A percentile compares a stretch with the other conserved stretches of the same genome.
phyloP scores from a whole-genome alignment of 176 grass and related monocot genomes.

The Bonia amplexicaulis region DNA sequence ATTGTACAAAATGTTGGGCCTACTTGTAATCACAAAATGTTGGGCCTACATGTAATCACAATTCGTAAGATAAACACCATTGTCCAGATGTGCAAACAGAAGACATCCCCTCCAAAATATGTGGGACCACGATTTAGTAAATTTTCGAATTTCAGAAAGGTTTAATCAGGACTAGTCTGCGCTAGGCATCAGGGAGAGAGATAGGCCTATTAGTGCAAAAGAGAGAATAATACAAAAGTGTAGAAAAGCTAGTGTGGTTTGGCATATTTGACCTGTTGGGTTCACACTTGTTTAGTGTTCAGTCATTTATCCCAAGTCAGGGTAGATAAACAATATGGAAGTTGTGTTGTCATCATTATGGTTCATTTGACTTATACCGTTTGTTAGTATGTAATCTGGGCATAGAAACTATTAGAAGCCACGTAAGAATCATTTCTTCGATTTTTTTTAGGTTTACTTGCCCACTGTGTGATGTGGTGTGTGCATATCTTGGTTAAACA shows the following conservation, averaged over 20 bases:
- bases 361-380: neutral
- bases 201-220: neutral
- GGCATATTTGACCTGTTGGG: neutral
- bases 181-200: neutral
- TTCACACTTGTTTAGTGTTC: neutral
- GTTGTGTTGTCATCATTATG: too few species aligned
- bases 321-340: neutral
- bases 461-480: neutral
- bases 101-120: neutral
- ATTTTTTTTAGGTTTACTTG: neutral
- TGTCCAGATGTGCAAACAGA: neutral
- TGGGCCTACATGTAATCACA: neutral
- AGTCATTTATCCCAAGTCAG: neutral
- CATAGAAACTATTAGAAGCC: neutral
- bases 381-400: neutral
- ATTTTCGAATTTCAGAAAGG: neutral
- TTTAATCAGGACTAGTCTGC: neutral
- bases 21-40: neutral
- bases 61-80: neutral
- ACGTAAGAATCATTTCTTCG: neutral
- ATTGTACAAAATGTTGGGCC: neutral
- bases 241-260: neutral
- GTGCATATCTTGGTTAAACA: neutral
- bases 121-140: neutral
- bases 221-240: neutral